Percentiles rank a stretch among this genome's conserved stretches.
These are phyloP conservation scores for Peltaster fructicola DNA, from an alignment of 2,329 filamentous ascomycete genomes.

Conservation along the genomic window DNA sequence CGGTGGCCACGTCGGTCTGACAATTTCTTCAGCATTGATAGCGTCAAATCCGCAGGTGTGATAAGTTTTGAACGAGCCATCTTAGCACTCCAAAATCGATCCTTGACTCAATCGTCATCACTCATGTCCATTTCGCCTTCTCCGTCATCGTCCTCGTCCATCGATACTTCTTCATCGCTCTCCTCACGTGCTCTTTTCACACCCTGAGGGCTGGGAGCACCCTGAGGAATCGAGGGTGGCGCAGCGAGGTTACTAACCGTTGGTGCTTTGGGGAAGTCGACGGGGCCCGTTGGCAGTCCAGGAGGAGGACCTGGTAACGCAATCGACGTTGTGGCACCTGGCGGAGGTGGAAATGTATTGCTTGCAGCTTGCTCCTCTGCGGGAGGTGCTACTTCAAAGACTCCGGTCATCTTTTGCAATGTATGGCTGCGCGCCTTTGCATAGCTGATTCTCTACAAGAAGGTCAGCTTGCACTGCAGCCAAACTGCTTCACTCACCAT, in stretches of 20 bases:
- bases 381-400: conserved; percentile 41
- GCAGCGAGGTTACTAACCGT: conserved; percentile 67
- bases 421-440: conserved; percentile 78
- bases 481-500: conserved; percentile 43
- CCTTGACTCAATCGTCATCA: conserved; percentile 58
- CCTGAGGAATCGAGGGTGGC: conserved; percentile 30
- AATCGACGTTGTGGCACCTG: conserved; percentile 3
- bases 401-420: conserved; percentile 80
- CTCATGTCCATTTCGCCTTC: conserved; percentile 48
- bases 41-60: too few species aligned
- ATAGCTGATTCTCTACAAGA: conserved; percentile 64
- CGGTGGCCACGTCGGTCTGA: conserved; percentile 61
- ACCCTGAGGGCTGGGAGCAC: conserved; percentile 36
- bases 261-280: too few species aligned
- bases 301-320: conserved; percentile 5
- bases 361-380: conserved; percentile 10
- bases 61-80: too few species aligned
- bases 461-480: conserved; percentile 1
- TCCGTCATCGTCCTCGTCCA: conserved; percentile 27
- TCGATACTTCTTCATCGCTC: conserved; percentile 24
- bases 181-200: conserved; percentile 33
- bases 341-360: conserved; percentile 2
- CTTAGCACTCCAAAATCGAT: too few species aligned
- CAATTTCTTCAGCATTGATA: too few species aligned
- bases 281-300: conserved; percentile 23